A percentile compares a stretch with the other conserved stretches of the same genome.
Conservation (phyloP, 2,329 filamentous ascomycete species). For the Fusarium guadeloupense region DNA sequence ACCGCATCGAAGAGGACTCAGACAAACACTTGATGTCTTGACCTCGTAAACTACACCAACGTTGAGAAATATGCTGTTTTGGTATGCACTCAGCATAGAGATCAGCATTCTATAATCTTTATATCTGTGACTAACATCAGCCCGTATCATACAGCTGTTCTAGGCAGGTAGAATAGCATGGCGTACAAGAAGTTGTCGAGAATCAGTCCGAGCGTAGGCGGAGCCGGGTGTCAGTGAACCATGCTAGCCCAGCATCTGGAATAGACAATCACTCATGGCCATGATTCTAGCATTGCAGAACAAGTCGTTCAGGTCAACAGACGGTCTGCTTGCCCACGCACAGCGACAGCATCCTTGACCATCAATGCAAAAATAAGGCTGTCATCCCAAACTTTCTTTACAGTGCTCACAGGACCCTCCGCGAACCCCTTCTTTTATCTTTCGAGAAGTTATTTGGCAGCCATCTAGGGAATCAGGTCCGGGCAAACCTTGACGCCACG, state of each 20-base stretch:
- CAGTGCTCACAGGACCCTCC: slow-evolving; percentile 13
- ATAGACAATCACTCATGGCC: slow-evolving; percentile 15
- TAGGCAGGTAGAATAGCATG: slow-evolving; percentile 6
- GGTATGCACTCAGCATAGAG: not conserved
- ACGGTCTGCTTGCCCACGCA: not conserved
- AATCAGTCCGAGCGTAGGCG: slow-evolving; percentile 27
- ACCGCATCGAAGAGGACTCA: not conserved
- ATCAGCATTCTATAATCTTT: not conserved
- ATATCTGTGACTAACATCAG: not conserved
- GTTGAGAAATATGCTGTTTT: not conserved
- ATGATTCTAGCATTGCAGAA: not conserved
- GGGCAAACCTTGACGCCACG: slow-evolving; percentile 37
- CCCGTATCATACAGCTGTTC: not conserved
- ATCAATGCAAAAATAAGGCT: not conserved
- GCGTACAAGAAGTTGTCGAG: slow-evolving; percentile 8
- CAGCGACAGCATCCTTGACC: not conserved
- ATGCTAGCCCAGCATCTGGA: slow-evolving; percentile 18
- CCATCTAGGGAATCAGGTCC: slow-evolving; percentile 5
- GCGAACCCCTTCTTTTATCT: not conserved
- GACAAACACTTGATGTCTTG: not conserved
- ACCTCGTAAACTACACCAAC: not conserved
- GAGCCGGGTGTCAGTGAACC: slow-evolving; percentile 10
- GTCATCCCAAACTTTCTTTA: slow-evolving; percentile 2
- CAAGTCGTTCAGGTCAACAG: slow-evolving; percentile 10
- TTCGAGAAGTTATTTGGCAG: slow-evolving; percentile 36